phyloP scores from a whole-genome alignment of 192 early-diverging fungal genomes.

The Entophlyctis helioformis region DNA sequence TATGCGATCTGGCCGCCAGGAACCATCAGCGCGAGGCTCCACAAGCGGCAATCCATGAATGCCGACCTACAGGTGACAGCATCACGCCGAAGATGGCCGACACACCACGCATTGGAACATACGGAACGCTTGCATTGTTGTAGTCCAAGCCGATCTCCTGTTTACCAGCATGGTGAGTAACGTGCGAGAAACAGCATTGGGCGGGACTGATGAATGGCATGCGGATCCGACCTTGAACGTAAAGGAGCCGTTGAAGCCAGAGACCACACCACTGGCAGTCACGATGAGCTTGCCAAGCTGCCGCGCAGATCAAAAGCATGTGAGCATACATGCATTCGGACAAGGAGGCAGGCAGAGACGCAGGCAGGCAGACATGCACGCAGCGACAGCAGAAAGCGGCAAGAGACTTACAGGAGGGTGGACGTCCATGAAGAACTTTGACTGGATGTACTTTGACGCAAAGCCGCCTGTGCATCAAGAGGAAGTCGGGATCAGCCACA shows the following conservation, averaged over 20 bases:
- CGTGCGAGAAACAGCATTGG: neutral
- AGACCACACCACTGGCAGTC: conserved; percentile 26
- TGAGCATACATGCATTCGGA: too few species aligned
- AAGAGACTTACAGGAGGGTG: conserved; percentile 29
- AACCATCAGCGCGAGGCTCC: neutral
- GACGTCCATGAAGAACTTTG: conserved; percentile 42
- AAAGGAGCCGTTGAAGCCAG: conserved; percentile 37
- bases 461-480: conserved; percentile 17
- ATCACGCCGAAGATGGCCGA: conserved; percentile 73
- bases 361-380: too few species aligned
- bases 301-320: too few species aligned
- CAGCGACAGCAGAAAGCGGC: too few species aligned
- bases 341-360: too few species aligned
- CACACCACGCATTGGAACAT: conserved; percentile 70
- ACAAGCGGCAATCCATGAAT: too few species aligned
- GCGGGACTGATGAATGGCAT: too few species aligned
- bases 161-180: neutral
- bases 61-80: conserved; percentile 43
- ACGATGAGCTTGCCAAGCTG: conserved; percentile 30
- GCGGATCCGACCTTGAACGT: conserved; percentile 25
- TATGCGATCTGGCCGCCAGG: conserved; percentile 16
- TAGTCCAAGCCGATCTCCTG: conserved; percentile 85
- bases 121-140: conserved; percentile 69
- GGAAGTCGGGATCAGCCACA: neutral
- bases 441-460: conserved; percentile 36